Conservation (phyloP, 2,329 filamentous ascomycete genomes). For the Elsinoe ampelina region DNA sequence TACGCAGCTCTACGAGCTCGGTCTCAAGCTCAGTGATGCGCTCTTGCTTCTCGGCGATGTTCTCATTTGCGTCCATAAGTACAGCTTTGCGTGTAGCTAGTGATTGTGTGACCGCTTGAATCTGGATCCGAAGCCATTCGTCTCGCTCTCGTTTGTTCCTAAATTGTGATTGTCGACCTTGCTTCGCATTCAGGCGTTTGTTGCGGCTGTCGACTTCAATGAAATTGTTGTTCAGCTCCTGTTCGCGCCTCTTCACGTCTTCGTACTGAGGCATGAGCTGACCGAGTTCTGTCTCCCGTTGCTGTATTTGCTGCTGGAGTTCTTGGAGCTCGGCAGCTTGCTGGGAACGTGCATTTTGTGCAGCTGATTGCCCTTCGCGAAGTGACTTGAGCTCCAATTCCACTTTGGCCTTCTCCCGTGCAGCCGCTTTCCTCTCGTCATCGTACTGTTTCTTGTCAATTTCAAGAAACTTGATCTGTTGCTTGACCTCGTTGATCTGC, state of each 20-base stretch:
- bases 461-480: slow-evolving; percentile 73
- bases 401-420: slow-evolving; percentile 70
- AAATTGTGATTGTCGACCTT: slow-evolving; percentile 80
- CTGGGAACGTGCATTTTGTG: slow-evolving; percentile 61
- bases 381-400: slow-evolving; percentile 78
- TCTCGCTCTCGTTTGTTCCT: slow-evolving; percentile 83
- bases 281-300: slow-evolving; percentile 67
- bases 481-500: slow-evolving; percentile 69
- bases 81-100: slow-evolving; percentile 76
- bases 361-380: slow-evolving; percentile 69
- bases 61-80: slow-evolving; percentile 72
- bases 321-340: slow-evolving; percentile 63
- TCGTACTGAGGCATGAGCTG: slow-evolving; percentile 70
- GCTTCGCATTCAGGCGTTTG: slow-evolving; percentile 79
- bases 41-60: slow-evolving; percentile 61
- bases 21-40: slow-evolving; percentile 64
- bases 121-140: slow-evolving; percentile 68
- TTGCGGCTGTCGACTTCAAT: slow-evolving; percentile 66
- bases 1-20: slow-evolving; percentile 60
- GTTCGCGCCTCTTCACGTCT: slow-evolving; percentile 62
- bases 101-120: slow-evolving; percentile 67
- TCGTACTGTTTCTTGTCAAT: slow-evolving; percentile 83
- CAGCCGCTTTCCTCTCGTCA: slow-evolving; percentile 74
- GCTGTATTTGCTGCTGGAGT: slow-evolving; percentile 63
- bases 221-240: slow-evolving; percentile 59